Evolutionary conservation across 352 stramenopile species (phyloP).

Genomic region (Phytophthora melonis): DNA sequence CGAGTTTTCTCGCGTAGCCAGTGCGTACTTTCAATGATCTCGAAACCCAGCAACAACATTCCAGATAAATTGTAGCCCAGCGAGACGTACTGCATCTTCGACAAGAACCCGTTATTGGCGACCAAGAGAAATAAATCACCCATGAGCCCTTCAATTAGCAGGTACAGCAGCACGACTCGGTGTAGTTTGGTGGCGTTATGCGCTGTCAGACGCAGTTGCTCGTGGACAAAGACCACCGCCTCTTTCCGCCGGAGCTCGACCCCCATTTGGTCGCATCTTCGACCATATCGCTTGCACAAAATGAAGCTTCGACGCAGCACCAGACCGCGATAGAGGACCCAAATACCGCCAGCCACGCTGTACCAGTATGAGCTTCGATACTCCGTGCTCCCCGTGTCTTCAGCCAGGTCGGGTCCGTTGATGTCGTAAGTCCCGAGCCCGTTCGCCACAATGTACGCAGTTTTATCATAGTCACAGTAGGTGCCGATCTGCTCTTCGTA

Average conservation of each 20-base stretch:
- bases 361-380: constrained; percentile 38
- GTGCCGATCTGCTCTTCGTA: constrained; percentile 25
- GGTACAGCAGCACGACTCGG: not conserved
- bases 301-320: constrained; percentile 30
- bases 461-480: constrained; percentile 26
- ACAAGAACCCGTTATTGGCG: constrained; percentile 29
- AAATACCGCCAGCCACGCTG: constrained; percentile 7
- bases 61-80: constrained; percentile 40
- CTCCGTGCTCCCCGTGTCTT: constrained; percentile 5
- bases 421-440: constrained; percentile 27
- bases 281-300: constrained; percentile 21
- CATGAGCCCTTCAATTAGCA: not conserved
- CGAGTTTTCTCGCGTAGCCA: constrained; percentile 11
- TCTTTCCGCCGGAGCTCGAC: constrained; percentile 21
- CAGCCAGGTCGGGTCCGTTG: constrained; percentile 15
- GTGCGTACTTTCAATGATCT: constrained; percentile 30
- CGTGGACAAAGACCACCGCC: constrained; percentile 25
- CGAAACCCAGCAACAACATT: constrained; percentile 36
- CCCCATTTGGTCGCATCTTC: constrained; percentile 15
- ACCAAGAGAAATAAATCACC: constrained; percentile 38
- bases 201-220: not conserved
- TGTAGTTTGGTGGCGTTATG: not conserved
- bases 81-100: constrained; percentile 33
- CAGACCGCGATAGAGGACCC: constrained; percentile 32
- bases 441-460: constrained; percentile 14